Evolutionary conservation across 1,284 basidiomycete species (phyloP).

Genomic region (Boletus mariae): DNA sequence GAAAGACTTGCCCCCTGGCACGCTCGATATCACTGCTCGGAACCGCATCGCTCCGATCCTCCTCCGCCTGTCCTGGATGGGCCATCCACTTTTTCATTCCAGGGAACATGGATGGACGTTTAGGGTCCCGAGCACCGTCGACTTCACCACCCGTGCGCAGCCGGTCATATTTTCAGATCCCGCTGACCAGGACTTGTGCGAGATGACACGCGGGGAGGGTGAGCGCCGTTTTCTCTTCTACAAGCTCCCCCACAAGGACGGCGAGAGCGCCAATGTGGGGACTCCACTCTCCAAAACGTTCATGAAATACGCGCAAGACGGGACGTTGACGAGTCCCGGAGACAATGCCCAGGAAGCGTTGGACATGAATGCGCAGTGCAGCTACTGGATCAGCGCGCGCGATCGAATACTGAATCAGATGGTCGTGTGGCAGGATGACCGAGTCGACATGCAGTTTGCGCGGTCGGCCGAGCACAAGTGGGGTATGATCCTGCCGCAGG

Average conservation of each 20-base stretch:
- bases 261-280: conserved; percentile 91
- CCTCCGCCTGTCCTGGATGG: conserved; percentile 85
- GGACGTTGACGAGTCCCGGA: conserved; percentile 76
- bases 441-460: conserved; percentile 46
- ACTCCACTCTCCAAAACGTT: conserved; percentile 90
- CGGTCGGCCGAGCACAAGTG: conserved; percentile 48
- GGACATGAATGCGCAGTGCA: conserved; percentile 92
- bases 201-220: conserved; percentile 36
- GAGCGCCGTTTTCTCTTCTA: conserved; percentile 64
- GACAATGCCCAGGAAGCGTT: conserved; percentile 81
- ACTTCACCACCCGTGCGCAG: conserved; percentile 31
- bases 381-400: conserved; percentile 95
- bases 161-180: conserved; percentile 58
- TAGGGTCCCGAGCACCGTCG: conserved; percentile 54
- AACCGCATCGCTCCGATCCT: conserved; percentile 84
- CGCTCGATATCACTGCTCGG: conserved; percentile 84
- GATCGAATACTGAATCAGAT: conserved; percentile 93
- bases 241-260: conserved; percentile 95
- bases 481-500: conserved; percentile 93
- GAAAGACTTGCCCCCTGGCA: conserved; percentile 59
- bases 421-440: conserved; percentile 78
- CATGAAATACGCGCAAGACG: conserved; percentile 84
- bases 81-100: conserved; percentile 83
- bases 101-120: conserved; percentile 92
- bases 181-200: conserved; percentile 55